Evolutionary conservation across 2,329 filamentous ascomycete genomes (phyloP), one percentile per base, ranked within the genome.

Genomic region (Microsporum canis): DNA sequence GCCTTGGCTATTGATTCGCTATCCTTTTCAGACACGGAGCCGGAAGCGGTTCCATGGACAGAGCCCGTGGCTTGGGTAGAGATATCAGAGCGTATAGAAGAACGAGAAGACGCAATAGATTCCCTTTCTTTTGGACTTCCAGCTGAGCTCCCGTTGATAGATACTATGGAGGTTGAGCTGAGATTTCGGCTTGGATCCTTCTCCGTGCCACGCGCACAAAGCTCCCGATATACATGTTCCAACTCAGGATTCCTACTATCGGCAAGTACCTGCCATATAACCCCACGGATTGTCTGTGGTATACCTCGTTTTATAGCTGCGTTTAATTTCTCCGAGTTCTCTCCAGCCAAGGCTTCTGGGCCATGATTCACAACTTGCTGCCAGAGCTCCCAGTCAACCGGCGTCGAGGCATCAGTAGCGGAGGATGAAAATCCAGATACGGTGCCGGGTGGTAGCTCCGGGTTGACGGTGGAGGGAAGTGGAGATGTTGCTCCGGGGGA

Each of bases 351-450:
- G 7, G 90, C 92, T 33, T 89, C 85, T 14, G 91, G 91, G 0
- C 94, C 94, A 76, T 96, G 89, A 66, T 96, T 95, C 38, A 99
- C 94, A 3, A 99, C 88, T 29, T 88, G 85, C 71, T 99, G 92
- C 94, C 94, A 99, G 43, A 99, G 77, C 73, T 99, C 94, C 94
- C 94, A 99, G 71, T 99, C 91, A n/a, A 99, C 94, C 29, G 89
- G 86, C 14, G 80, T 79, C 31, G 77, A 75, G 36, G 79, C 77
- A 68, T 91, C 88, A 12, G 77, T 76, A 64, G 86, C 80, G 27
- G 85, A 84, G 2, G 89, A 85, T 29, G 86, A 86, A 47, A 91
- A 84, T 4, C 92, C 91, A 8, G 89, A 86, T 5, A 88, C 90
- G 1, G 91, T 96, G 1, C 91, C 91, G 0, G 91, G 91, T 0